Percentiles rank a stretch among this genome's conserved stretches.
Conservation (phyloP, 139 green algal genomes). For the Penium margaritaceum region DNA sequence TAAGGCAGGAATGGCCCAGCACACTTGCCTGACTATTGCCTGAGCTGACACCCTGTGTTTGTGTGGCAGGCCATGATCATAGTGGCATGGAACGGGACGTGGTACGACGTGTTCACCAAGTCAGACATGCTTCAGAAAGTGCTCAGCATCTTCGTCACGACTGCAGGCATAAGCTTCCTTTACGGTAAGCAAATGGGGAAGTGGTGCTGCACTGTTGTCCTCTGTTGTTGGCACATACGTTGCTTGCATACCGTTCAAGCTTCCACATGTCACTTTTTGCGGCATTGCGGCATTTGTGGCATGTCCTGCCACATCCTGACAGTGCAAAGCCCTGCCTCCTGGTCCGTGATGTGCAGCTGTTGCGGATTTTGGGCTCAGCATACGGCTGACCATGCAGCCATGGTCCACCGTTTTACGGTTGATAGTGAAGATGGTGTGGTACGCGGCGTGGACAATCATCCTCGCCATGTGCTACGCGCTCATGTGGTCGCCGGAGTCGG, state of each 20-base stretch:
- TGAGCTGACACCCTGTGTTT: too few species aligned
- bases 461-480: background rate
- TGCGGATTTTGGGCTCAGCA: slow-evolving; percentile 4
- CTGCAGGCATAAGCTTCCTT: background rate
- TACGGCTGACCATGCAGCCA: background rate
- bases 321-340: too few species aligned
- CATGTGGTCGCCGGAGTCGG: background rate
- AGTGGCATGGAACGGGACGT: background rate
- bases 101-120: slow-evolving; percentile 9
- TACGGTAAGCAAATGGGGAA: too few species aligned
- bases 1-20: too few species aligned
- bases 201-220: too few species aligned
- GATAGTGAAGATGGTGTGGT: background rate
- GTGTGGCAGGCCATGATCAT: slow-evolving; percentile 32
- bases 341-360: too few species aligned
- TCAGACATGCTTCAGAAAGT: slow-evolving; percentile 6
- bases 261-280: too few species aligned
- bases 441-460: background rate
- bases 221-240: too few species aligned
- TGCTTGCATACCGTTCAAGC: too few species aligned
- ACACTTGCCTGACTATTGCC: too few species aligned
- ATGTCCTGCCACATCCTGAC: too few species aligned
- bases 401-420: slow-evolving; percentile 2
- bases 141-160: slow-evolving; percentile 20
- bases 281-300: too few species aligned